A percentile compares a stretch with the other conserved stretches of the same genome.
These are phyloP conservation scores for Nicotiana attenuata DNA, from an alignment of 257 asterid species.

Conservation along the genomic window DNA sequence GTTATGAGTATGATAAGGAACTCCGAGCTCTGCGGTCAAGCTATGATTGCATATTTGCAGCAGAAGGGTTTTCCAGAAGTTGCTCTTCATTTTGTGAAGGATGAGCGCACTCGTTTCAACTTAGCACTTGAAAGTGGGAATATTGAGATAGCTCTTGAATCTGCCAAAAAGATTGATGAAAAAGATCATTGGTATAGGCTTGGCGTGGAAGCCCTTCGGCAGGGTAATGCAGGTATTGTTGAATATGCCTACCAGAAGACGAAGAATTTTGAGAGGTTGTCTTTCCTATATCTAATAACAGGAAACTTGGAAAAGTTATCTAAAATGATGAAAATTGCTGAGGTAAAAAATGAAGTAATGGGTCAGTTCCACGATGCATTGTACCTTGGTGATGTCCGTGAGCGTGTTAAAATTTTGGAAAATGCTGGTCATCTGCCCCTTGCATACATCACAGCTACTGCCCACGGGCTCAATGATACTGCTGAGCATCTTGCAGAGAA, in stretches of 20 bases:
- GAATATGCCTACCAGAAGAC: constrained; percentile 92
- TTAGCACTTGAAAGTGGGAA: constrained; percentile 93
- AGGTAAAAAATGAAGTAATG: constrained; percentile 91
- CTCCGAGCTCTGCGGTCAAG: constrained; percentile 96
- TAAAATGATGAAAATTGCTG: constrained; percentile 93
- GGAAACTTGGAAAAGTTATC: constrained; percentile 77
- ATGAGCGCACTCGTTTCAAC: constrained; percentile 81
- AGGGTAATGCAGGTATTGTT: constrained; percentile 89
- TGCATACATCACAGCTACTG: constrained; percentile 65
- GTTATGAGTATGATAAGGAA: constrained; percentile 94
- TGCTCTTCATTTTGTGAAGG: constrained; percentile 95
- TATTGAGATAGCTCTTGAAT: constrained; percentile 84
- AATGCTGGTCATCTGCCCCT: constrained; percentile 74
- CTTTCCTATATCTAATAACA: constrained; percentile 77
- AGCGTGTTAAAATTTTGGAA: constrained; percentile 82
- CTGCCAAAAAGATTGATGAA: constrained; percentile 86
- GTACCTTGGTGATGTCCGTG: constrained; percentile 78
- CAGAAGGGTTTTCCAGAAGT: constrained; percentile 99
- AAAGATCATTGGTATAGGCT: constrained; percentile 90
- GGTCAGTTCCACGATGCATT: constrained; percentile 91
- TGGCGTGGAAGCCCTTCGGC: constrained; percentile 97
- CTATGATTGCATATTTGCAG: constrained; percentile 96
- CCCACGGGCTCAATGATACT: constrained; percentile 65
- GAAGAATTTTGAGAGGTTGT: constrained; percentile 81
- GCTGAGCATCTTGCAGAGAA: constrained; percentile 58